These are phyloP conservation scores for Aegilops umbellulata DNA, from an alignment of 176 grass and related monocot genomes.

Conservation along the genomic window DNA sequence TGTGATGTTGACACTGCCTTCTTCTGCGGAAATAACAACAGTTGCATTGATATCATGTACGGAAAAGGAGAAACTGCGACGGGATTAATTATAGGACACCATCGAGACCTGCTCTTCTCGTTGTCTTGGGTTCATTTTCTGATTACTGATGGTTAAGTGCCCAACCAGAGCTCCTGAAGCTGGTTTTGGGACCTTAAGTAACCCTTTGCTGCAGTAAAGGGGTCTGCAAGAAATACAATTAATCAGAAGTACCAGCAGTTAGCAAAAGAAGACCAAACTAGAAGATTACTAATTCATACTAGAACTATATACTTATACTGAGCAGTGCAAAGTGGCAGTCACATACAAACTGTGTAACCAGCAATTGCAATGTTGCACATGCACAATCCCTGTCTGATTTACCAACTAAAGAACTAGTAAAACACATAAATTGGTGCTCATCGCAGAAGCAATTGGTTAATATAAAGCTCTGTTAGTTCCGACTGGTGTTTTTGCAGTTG, in stretches of 20 bases:
- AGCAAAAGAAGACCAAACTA: constrained; percentile 30
- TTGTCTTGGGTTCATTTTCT: constrained; percentile 50
- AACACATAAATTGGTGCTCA: not conserved
- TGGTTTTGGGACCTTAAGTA: constrained; percentile 65
- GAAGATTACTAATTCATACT: constrained; percentile 1
- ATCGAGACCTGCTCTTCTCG: constrained; percentile 66
- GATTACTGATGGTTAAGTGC: constrained; percentile 57
- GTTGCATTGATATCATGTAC: not conserved
- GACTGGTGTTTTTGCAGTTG: constrained; percentile 4
- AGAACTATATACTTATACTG: not conserved
- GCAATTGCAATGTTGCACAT: not conserved
- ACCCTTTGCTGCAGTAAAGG: constrained; percentile 86
- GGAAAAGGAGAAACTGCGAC: not conserved
- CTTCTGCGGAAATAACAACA: constrained; percentile 50
- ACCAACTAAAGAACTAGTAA: not conserved
- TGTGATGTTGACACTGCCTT: constrained; percentile 92
- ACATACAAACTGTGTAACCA: not conserved
- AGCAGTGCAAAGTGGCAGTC: not conserved
- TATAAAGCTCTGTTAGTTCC: not conserved
- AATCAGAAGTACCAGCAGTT: constrained; percentile 6
- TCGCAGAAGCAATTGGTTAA: constrained; percentile 1
- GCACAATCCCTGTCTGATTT: constrained; percentile 2
- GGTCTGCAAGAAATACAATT: constrained; percentile 54
- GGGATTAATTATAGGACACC: constrained; percentile 6
- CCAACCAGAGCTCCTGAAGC: constrained; percentile 46